A percentile compares a stretch with the other conserved stretches of the same genome.
phyloP scores from a whole-genome alignment of 2,329 filamentous ascomycete genomes.

The Aspergillus sp. region DNA sequence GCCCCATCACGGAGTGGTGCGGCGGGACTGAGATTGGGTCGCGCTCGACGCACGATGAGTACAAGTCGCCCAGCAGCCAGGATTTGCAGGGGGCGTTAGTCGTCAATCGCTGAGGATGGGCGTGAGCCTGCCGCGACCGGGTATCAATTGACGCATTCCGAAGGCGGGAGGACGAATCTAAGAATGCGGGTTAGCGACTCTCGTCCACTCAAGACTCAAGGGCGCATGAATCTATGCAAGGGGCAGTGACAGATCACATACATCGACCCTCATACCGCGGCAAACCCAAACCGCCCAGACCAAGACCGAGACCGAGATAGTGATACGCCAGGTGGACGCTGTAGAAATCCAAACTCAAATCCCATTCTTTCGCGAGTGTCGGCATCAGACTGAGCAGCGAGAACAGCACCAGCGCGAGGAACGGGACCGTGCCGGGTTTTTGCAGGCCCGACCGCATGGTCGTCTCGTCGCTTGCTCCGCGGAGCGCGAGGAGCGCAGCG shows the following conservation, averaged over 20 bases:
- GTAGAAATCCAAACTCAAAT: constrained; percentile 25
- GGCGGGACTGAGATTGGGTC: constrained; percentile 6
- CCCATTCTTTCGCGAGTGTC: constrained; percentile 33
- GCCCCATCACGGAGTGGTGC: constrained; percentile 18
- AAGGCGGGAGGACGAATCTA: constrained; percentile 32
- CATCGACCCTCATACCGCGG: constrained; percentile 29
- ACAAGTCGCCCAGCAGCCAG: constrained; percentile 20
- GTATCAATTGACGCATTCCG: constrained; percentile 28
- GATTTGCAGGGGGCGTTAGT: constrained; percentile 21
- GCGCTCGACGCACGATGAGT: constrained; percentile 17
- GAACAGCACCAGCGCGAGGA: constrained; percentile 39
- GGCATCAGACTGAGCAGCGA: constrained; percentile 40
- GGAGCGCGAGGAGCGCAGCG: not conserved
- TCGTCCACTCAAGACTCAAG: not conserved
- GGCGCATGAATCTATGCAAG: constrained; percentile 6
- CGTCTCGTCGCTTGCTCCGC: constrained; percentile 21
- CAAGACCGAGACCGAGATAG: constrained; percentile 22
- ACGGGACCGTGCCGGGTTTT: constrained; percentile 40
- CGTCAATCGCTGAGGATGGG: constrained; percentile 14
- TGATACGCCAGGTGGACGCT: constrained; percentile 36
- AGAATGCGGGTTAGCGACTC: constrained; percentile 4
- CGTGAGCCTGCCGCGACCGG: constrained; percentile 22
- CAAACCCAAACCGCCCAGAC: too few species aligned
- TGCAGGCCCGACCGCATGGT: constrained; percentile 41
- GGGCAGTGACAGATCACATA: constrained; percentile 23